Percentiles rank a stretch among this genome's conserved stretches.
These are phyloP conservation scores for Solanum hybrid DNA, from an alignment of 305 asterid genomes.

Conservation along the genomic window DNA sequence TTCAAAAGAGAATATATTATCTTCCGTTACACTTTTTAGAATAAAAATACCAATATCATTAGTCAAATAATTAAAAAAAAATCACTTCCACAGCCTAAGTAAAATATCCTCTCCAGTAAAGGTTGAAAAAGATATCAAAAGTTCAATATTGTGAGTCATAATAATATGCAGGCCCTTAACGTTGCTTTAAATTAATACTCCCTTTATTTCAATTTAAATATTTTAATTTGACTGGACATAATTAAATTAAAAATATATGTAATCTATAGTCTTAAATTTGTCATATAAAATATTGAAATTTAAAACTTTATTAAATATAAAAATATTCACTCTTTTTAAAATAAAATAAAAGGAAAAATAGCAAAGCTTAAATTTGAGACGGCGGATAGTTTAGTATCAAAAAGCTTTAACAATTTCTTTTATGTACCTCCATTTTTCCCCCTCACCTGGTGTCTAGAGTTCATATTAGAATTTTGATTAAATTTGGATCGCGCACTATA, in stretches of 20 bases:
- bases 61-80: neutral
- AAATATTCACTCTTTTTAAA: neutral
- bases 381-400: neutral
- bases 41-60: neutral
- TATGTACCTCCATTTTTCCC: no score
- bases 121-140: neutral
- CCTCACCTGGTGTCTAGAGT: neutral
- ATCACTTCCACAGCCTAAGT: neutral
- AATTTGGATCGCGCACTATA: no score
- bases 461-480: no score
- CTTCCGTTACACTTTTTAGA: no score
- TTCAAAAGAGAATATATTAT: neutral
- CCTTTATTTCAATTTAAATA: neutral
- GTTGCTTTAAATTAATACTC: neutral
- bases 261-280: neutral
- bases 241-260: neutral
- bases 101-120: neutral
- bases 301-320: neutral
- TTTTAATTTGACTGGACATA: neutral
- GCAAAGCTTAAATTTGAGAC: neutral
- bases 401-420: neutral
- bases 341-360: neutral
- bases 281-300: neutral
- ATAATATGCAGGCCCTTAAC: neutral
- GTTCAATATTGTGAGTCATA: neutral